phyloP scores from a whole-genome alignment of 257 asterid genomes.

The Perilla frutescens region DNA sequence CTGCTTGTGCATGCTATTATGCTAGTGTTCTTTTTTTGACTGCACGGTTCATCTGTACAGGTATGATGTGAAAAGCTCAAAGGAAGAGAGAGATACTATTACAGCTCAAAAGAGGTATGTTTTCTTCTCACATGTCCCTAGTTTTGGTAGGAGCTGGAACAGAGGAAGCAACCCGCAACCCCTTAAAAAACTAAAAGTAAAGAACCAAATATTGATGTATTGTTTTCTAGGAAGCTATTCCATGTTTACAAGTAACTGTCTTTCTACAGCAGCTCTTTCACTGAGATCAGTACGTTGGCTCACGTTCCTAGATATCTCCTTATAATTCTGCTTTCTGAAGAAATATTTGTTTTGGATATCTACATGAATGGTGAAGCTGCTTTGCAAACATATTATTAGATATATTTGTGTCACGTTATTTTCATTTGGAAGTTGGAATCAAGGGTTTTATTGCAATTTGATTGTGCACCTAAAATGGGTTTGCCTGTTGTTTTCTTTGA shows the following conservation, averaged over 20 bases:
- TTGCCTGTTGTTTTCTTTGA: not conserved
- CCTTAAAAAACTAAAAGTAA: not conserved
- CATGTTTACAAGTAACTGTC: not conserved
- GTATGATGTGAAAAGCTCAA: constrained; percentile 75
- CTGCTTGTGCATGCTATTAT: constrained; percentile 13
- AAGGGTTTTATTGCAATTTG: not conserved
- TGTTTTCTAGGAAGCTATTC: constrained; percentile 11
- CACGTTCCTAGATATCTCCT: not conserved
- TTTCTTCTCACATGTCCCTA: constrained; percentile 20
- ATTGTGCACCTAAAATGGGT: constrained; percentile 8
- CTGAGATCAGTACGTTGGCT: constrained; percentile 3
- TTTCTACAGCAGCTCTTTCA: not conserved
- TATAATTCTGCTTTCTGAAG: not conserved
- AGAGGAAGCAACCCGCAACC: constrained; percentile 6
- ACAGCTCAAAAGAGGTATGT: constrained; percentile 71
- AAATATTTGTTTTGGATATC: not conserved
- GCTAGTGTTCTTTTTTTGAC: constrained; percentile 22
- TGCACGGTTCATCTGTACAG: constrained; percentile 46
- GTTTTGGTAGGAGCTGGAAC: constrained; percentile 23
- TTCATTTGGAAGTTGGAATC: not conserved
- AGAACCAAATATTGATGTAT: not conserved
- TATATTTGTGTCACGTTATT: not conserved
- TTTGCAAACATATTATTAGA: not conserved
- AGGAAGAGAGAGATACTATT: constrained; percentile 60
- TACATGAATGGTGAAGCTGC: constrained; percentile 16